A percentile compares a stretch with the other conserved stretches of the same genome.
Evolutionary conservation across 2,329 filamentous ascomycete genomes (phyloP).

Genomic region (Calonectria leucothoes): DNA sequence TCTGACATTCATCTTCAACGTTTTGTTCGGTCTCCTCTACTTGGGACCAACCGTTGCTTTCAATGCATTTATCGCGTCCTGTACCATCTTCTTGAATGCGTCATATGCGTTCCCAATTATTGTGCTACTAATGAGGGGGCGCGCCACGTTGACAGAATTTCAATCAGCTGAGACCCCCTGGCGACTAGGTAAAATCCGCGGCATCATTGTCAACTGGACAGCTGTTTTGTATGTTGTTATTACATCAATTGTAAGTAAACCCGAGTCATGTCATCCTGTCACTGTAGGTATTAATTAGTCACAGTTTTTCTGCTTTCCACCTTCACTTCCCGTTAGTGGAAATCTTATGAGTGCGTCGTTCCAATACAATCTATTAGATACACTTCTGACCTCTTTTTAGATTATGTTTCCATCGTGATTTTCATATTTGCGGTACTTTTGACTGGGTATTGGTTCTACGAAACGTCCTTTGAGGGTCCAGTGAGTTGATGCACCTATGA

Average conservation of each 20-base stretch:
- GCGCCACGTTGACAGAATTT: background rate
- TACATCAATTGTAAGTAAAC: slow-evolving; percentile 25
- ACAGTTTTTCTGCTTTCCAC: slow-evolving; percentile 37
- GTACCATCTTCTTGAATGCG: slow-evolving; percentile 34
- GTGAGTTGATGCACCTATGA: slow-evolving; percentile 10
- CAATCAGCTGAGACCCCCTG: slow-evolving; percentile 22
- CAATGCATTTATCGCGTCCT: slow-evolving; percentile 33
- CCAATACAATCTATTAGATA: background rate
- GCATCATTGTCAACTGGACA: slow-evolving; percentile 26
- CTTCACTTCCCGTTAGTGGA: slow-evolving; percentile 26
- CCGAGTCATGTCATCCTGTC: background rate
- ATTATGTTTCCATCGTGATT: slow-evolving; percentile 50
- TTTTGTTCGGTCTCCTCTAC: slow-evolving; percentile 31
- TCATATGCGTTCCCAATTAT: slow-evolving; percentile 33
- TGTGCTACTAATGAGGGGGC: slow-evolving; percentile 25
- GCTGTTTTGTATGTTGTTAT: slow-evolving; percentile 33
- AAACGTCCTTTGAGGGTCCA: slow-evolving; percentile 33
- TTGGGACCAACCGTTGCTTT: slow-evolving; percentile 32
- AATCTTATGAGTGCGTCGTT: slow-evolving; percentile 26
- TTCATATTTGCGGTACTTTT: slow-evolving; percentile 45
- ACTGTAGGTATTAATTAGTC: background rate
- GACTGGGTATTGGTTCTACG: slow-evolving; percentile 27
- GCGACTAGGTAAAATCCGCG: slow-evolving; percentile 20
- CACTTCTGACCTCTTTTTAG: background rate
- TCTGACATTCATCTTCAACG: slow-evolving; percentile 29